A percentile compares a stretch with the other conserved stretches of the same genome.
phyloP scores from a whole-genome alignment of 2,329 filamentous ascomycete genomes.

The Fusarium sp. region DNA sequence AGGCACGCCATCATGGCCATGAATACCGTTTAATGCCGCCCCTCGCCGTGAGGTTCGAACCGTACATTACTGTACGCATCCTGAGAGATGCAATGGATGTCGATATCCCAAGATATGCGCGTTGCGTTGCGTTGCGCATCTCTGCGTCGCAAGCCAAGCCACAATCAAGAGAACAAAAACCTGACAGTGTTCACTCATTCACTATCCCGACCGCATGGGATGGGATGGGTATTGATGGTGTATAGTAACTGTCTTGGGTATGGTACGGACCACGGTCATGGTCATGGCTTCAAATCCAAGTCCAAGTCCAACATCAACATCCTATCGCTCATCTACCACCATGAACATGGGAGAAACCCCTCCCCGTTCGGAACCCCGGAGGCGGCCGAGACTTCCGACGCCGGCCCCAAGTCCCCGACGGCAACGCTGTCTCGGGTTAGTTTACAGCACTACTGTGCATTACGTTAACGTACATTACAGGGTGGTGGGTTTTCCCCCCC shows the following conservation, averaged over 20 bases:
- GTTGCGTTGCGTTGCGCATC: neutral
- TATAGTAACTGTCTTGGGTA: slow-evolving; percentile 1
- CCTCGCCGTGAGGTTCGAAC: slow-evolving; percentile 1
- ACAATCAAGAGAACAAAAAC: slow-evolving; percentile 2
- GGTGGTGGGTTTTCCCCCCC: neutral
- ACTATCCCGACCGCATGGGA: neutral
- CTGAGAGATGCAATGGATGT: neutral
- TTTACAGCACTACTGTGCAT: slow-evolving; percentile 22
- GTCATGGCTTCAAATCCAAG: slow-evolving; percentile 1
- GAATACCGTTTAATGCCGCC: slow-evolving; percentile 1
- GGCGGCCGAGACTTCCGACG: slow-evolving; percentile 44
- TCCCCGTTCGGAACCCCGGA: slow-evolving; percentile 38
- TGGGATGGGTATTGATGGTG: neutral
- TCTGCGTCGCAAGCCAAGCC: slow-evolving; percentile 12
- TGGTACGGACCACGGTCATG: slow-evolving; percentile 1
- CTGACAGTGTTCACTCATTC: neutral
- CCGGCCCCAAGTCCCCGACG: slow-evolving; percentile 41
- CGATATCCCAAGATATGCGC: neutral
- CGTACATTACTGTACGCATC: neutral
- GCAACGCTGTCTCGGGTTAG: slow-evolving; percentile 45
- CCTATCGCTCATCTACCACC: neutral
- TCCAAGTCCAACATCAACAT: neutral
- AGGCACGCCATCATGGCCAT: slow-evolving; percentile 22
- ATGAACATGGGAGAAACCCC: slow-evolving; percentile 1
- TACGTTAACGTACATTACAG: neutral